Conservation (phyloP, 148 eudicot genomes). For the Persicaria maculosa region DNA sequence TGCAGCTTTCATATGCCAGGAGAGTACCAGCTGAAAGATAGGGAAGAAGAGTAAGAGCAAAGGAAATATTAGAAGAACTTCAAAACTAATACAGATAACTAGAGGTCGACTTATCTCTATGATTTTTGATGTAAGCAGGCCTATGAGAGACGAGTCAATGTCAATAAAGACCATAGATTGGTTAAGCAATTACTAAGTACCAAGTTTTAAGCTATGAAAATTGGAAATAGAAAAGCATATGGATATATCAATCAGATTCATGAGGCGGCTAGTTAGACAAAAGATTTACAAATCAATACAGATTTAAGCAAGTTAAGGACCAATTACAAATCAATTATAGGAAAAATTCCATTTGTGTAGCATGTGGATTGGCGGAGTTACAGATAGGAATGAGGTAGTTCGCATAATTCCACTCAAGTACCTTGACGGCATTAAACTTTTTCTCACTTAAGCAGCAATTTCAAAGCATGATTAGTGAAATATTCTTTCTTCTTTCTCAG, state of each 20-base stretch:
- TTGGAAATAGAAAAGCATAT: neutral
- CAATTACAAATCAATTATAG: neutral
- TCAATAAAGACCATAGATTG: neutral
- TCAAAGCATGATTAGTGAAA: neutral
- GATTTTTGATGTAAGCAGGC: neutral
- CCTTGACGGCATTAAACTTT: neutral
- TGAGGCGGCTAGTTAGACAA: neutral
- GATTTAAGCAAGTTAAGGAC: neutral
- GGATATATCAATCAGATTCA: neutral
- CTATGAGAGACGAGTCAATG: neutral
- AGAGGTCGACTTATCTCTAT: neutral
- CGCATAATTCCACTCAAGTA: neutral
- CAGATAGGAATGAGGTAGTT: neutral
- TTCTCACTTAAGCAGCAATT: neutral
- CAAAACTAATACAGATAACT: neutral
- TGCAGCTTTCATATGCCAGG: constrained; percentile 99
- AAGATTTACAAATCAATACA: neutral
- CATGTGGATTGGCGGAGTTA: neutral
- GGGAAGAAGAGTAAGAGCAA: constrained; percentile 7
- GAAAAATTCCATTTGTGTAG: neutral
- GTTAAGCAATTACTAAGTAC: neutral
- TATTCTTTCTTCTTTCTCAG: neutral
- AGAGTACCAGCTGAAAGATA: constrained; percentile 62
- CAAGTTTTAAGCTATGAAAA: neutral
- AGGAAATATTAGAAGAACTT: neutral